phyloP scores from a whole-genome alignment of 129 eudicot genomes.

The Escallonia rubra region DNA sequence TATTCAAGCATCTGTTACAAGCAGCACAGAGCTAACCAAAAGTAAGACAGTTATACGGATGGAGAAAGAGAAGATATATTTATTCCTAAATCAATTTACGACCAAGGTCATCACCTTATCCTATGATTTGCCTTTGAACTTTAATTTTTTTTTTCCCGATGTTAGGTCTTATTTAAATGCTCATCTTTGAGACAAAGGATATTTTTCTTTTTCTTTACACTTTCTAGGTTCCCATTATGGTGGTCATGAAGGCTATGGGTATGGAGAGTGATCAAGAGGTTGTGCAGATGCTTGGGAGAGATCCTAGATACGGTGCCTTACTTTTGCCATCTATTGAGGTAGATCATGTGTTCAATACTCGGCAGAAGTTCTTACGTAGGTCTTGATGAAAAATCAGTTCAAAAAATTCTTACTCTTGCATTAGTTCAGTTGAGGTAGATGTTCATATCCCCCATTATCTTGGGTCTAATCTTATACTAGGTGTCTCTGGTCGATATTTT shows the following conservation, averaged over 20 bases:
- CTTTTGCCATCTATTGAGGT: constrained; percentile 97
- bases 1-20: constrained; percentile 86
- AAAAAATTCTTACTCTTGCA: too few relatives aligned
- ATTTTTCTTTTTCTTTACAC: background rate
- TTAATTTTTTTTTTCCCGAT: background rate
- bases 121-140: background rate
- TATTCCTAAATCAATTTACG: constrained; percentile 57
- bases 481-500: too few relatives aligned
- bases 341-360: background rate
- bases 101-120: constrained; percentile 41
- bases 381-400: too few relatives aligned
- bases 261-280: constrained; percentile 98
- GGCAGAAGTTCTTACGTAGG: too few relatives aligned
- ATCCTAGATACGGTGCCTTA: constrained; percentile 80
- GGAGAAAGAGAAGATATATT: constrained; percentile 89
- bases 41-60: constrained; percentile 69
- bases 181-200: constrained; percentile 5
- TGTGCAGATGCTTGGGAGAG: constrained; percentile 98
- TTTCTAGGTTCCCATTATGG: constrained; percentile 84
- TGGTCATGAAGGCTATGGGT: constrained; percentile 96
- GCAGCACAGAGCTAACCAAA: constrained; percentile 75
- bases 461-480: too few relatives aligned
- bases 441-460: too few relatives aligned
- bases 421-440: too few relatives aligned
- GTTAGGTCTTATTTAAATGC: background rate